Conservation (phyloP, 164 flowering plant species). For the Saururus chinensis region DNA sequence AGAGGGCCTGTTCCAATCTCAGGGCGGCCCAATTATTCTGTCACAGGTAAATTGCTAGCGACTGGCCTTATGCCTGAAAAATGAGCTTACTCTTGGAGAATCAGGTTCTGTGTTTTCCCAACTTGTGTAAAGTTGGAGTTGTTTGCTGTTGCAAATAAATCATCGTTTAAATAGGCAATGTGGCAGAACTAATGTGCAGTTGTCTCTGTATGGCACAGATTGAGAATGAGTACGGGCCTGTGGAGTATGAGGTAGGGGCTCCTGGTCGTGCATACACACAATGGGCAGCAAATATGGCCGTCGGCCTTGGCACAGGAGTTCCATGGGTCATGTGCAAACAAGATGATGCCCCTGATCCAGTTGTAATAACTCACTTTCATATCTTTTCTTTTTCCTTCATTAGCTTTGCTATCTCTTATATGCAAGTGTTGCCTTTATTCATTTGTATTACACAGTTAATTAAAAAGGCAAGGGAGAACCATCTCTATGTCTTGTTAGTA, state of each 20-base stretch:
- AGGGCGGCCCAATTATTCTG: constrained; percentile 56
- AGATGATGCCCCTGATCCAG: constrained; percentile 67
- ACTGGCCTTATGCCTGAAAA: no score
- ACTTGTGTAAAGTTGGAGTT: no score
- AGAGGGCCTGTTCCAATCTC: constrained; percentile 38
- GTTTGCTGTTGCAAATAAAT: no score
- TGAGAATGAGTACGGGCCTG: constrained; percentile 74
- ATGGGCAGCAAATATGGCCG: constrained; percentile 14
- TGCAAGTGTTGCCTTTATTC: background rate
- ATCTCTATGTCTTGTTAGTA: no score
- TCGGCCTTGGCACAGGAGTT: constrained; percentile 38
- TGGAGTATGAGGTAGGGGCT: constrained; percentile 19
- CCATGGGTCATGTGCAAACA: constrained; percentile 99
- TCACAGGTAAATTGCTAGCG: constrained; percentile 22
- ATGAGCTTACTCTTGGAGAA: no score
- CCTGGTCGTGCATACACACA: constrained; percentile 2
- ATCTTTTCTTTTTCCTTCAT: background rate
- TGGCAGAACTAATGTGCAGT: background rate
- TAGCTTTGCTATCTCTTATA: background rate
- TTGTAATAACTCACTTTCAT: constrained; percentile 30
- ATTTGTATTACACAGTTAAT: no score
- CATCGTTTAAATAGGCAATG: no score
- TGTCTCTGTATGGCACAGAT: constrained; percentile 29
- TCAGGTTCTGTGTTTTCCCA: no score
- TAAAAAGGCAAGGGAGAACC: no score